A percentile compares a stretch with the other conserved stretches of the same genome.
phyloP scores from a whole-genome alignment of 139 green algal genomes.

The Auxenochlorella pyrenoidosa region DNA sequence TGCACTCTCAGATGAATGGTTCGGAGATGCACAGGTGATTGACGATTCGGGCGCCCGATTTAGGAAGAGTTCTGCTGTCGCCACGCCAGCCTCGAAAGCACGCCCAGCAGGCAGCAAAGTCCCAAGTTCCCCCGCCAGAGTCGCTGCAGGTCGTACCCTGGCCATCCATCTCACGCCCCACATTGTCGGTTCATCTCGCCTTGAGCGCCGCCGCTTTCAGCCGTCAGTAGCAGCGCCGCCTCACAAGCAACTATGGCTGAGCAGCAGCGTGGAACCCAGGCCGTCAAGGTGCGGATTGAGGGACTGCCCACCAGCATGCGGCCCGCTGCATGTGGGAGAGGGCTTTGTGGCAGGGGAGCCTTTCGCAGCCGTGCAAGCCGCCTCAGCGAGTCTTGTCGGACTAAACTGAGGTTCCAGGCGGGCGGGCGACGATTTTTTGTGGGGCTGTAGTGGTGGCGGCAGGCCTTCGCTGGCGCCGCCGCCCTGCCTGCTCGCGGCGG shows the following conservation, averaged over 20 bases:
- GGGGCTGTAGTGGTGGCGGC: no score
- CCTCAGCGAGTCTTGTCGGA: neutral
- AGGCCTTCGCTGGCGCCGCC: no score
- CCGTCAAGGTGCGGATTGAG: slow-evolving; percentile 6
- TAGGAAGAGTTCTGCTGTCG: neutral
- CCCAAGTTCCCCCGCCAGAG: no score
- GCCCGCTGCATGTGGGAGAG: neutral
- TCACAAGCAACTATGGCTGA: slow-evolving; percentile 21
- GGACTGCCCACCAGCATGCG: neutral
- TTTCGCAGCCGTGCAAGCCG: no score
- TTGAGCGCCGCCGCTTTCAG: neutral
- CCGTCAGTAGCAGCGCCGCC: neutral
- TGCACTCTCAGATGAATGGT: neutral
- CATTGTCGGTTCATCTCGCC: no score
- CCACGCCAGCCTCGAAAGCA: neutral
- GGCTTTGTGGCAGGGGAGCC: no score
- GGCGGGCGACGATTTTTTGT: no score
- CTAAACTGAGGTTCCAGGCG: no score
- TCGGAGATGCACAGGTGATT: neutral
- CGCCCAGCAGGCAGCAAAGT: no score
- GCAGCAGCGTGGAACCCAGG: slow-evolving; percentile 31
- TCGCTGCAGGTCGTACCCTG: no score
- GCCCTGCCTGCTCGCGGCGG: no score
- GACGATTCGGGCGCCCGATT: neutral
- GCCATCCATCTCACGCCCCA: no score